Evolutionary conservation across 1,139 yeast species (phyloP), one percentile per base, ranked within the genome.

Genomic region (Taiozyma sp.): DNA sequence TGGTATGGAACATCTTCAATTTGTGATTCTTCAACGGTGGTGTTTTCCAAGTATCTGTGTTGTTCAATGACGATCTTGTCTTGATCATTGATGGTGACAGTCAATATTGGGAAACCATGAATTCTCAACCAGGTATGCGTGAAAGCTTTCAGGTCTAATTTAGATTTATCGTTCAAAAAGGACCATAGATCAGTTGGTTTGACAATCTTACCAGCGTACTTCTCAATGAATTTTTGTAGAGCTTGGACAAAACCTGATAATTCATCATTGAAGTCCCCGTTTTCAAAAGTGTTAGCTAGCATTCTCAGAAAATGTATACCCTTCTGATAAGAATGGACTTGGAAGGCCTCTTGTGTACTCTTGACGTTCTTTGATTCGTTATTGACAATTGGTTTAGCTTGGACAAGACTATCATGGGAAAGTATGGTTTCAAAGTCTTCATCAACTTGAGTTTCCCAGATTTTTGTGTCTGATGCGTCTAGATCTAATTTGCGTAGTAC

Each of bases 181-280:
- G 68, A 71, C 86, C 89, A 85, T 13, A 85, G 63, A 52, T 83
- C 86, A 42, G 72, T 63, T 3, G 86, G 79, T 57, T 78, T 81
- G 46, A 83, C 69, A 3, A 76, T 49, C 26, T 70, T 69, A 54
- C 52, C 70, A 51, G 72, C 61, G 55, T 71, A 67, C 10, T 60
- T 56, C 3, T 64, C 62, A 22, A 82, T 63, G n/a, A 83, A 72
- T 32, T 69, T 60, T n/a, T 72, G 68, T 28, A 83, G 62, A 1
- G 75, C 72, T 14, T 55, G 48, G 44, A 73, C 68, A 48, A 78
- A 71, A 11, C 44, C 58, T 10, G 57, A 52, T 30, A 64, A 50
- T 29, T 65, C 66, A 49, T 68, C 65, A 51, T 65, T 65, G 52
- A 69, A 69, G 3, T 61, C 52, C 4, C 69, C 71, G 30, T 62